These are phyloP conservation scores for Picea mariana DNA, from an alignment of 83 land plant species.

Conservation along the genomic window DNA sequence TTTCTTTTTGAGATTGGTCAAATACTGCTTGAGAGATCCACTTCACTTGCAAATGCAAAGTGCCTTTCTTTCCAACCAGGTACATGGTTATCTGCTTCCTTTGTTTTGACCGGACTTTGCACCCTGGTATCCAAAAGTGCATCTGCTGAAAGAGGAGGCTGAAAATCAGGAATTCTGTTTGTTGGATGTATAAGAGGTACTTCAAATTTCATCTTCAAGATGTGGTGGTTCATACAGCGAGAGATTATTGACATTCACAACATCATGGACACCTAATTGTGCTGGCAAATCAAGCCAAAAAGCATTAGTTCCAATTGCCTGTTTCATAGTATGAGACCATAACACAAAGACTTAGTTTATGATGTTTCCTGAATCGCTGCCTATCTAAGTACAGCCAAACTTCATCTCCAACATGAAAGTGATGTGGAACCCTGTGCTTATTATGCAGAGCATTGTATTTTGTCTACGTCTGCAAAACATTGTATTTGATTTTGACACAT, in stretches of 20 bases:
- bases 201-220: background rate
- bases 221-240: background rate
- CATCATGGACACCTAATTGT: background rate
- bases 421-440: background rate
- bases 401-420: background rate
- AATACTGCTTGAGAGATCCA: too few relatives aligned
- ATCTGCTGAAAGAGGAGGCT: background rate
- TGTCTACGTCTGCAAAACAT: background rate
- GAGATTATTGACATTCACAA: background rate
- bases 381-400: background rate
- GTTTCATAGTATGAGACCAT: background rate
- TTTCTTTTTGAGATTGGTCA: too few relatives aligned
- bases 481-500: background rate
- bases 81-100: too few relatives aligned
- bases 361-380: background rate
- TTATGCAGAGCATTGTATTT: background rate
- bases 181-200: background rate
- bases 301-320: background rate
- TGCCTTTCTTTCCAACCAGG: too few relatives aligned
- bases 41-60: too few relatives aligned
- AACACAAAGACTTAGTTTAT: background rate
- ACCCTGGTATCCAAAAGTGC: too few relatives aligned
- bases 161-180: background rate
- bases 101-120: too few relatives aligned
- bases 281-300: background rate